These are phyloP conservation scores for Arabidopsis hybrid DNA, from an alignment of 441 rosid species.

Conservation along the genomic window DNA sequence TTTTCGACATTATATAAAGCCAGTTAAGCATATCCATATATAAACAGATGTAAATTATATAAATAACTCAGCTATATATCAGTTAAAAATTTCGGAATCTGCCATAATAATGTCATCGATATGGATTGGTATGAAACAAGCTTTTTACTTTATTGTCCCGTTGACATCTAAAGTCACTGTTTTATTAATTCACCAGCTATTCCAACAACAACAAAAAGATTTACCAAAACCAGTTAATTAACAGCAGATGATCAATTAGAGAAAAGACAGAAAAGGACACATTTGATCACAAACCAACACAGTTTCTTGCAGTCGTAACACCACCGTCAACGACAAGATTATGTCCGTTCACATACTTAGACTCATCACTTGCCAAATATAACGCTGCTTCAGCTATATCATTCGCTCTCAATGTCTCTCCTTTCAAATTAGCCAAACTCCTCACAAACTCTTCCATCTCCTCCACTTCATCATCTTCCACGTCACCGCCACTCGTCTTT, in stretches of 20 bases:
- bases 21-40: constrained; percentile 1
- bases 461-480: constrained; percentile 59
- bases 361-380: constrained; percentile 84
- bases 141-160: constrained; percentile 7
- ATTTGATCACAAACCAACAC: constrained; percentile 65
- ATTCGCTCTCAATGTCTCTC: constrained; percentile 59
- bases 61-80: constrained; percentile 1
- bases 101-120: not conserved
- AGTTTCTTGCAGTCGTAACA: constrained; percentile 74
- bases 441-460: constrained; percentile 86
- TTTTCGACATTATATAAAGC: not conserved
- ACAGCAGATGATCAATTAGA: constrained; percentile 18
- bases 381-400: constrained; percentile 92
- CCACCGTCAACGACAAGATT: constrained; percentile 97
- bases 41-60: constrained; percentile 11
- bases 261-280: not conserved
- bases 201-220: constrained; percentile 29
- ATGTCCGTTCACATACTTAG: constrained; percentile 89
- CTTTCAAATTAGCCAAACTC: constrained; percentile 69
- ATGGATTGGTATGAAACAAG: not conserved
- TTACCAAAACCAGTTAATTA: constrained; percentile 35
- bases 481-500: constrained; percentile 46
- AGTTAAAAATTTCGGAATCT: not conserved
- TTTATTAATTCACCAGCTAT: constrained; percentile 34
- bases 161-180: constrained; percentile 27